Base-by-base conservation (phyloP, 768 basidiomycete genomes). In the Hypsizygus marmoreus region DNA sequence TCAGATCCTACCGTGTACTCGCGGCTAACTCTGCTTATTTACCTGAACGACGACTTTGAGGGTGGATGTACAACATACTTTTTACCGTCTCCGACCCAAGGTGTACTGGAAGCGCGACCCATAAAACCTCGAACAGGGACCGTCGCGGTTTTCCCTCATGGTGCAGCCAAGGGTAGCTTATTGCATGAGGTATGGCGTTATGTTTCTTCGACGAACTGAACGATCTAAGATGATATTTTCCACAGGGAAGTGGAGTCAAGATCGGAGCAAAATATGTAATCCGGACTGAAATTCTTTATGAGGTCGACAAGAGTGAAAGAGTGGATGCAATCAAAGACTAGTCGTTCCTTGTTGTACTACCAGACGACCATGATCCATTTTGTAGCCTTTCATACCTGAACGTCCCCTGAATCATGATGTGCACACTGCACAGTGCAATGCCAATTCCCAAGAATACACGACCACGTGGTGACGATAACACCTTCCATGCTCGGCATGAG, bases 61-160 rank as follows among this genome's bases (percentile, higher is more conserved):
- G 66, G 66, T 23, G 79, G 79, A 10, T 69, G 70, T 47, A 81
- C 79, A 4, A 81, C 79, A 2, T 81, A 79, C 62, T 81, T 79
- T 63, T 58, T 79, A 5, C 79, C 77, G 1, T 74, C 74, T 0
- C 52, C 65, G 1, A 55, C 59, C 1, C 65, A 65, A 10, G 75
- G 74, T 12, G 60, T 72, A 7, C 66, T 81, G 32, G 69, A 77
- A 43, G 75, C 79, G 13, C 67, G 70, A 16, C 72, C 74, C 1
- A 73, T 81, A 13, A 65, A 68, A 40, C 79, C 79, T 0, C 57
- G 73, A 11, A 66, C 69, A 2, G 79, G 79, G 0, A 72, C 75
- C 2, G 75, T 77, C 0, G 66, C 74, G 28, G 70, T 77, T 30
- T 81, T 81, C 61, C 77, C 73, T 49, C 69, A 70, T 43, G 69